Conservation (phyloP, 176 grass and related monocot species). For the Lolium rigidum region DNA sequence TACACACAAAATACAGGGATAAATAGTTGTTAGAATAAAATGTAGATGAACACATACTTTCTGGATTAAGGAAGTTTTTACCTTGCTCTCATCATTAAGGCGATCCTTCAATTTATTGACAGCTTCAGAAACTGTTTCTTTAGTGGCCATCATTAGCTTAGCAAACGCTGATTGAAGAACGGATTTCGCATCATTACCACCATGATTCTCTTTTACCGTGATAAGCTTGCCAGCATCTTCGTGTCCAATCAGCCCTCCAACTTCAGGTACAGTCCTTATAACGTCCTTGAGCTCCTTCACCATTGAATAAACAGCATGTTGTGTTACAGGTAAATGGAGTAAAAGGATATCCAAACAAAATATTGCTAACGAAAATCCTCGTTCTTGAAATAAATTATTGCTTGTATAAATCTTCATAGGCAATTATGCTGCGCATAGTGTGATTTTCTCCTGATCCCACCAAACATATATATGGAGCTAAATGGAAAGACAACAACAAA, state of each 20-base stretch:
- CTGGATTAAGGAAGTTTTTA: constrained; percentile 31
- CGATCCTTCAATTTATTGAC: constrained; percentile 64
- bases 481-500: not conserved
- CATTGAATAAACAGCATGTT: constrained; percentile 24
- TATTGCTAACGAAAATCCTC: not conserved
- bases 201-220: constrained; percentile 44
- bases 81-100: constrained; percentile 74
- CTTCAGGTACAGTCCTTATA: constrained; percentile 74
- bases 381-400: not conserved
- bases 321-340: not conserved
- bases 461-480: no score
- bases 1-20: not conserved
- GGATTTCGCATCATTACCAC: constrained; percentile 47
- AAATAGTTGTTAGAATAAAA: constrained; percentile 12
- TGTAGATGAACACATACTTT: not conserved
- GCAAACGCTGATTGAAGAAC: constrained; percentile 64
- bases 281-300: constrained; percentile 81
- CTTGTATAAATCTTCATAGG: not conserved
- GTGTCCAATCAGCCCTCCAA: constrained; percentile 58
- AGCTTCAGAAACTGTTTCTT: constrained; percentile 62
- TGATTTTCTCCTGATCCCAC: no score
- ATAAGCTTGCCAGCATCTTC: constrained; percentile 63
- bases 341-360: not conserved
- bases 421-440: not conserved
- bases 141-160: constrained; percentile 77